phyloP scores from a whole-genome alignment of 2,329 filamentous ascomycete genomes.

The Neofusicoccum kwambonambiense region DNA sequence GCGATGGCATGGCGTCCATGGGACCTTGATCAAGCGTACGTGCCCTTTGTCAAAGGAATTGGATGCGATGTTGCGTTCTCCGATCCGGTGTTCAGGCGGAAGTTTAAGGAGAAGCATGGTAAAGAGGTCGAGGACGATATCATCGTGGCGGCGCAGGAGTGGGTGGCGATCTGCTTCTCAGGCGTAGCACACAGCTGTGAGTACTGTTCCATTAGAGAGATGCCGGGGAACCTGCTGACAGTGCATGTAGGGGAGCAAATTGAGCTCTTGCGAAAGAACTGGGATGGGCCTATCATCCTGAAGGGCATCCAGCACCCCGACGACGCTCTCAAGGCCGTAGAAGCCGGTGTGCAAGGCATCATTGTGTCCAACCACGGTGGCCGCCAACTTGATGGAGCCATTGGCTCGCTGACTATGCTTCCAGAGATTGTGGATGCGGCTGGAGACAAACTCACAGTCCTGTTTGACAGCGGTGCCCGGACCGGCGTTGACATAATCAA shows the following conservation, averaged over 20 bases:
- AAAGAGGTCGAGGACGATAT: slow-evolving; percentile 44
- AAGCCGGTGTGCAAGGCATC: slow-evolving; percentile 50
- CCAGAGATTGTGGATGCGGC: slow-evolving; percentile 57
- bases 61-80: slow-evolving; percentile 64
- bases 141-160: slow-evolving; percentile 24
- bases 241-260: slow-evolving; percentile 55
- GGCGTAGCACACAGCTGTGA: slow-evolving; percentile 45
- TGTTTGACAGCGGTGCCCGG: slow-evolving; percentile 54
- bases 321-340: slow-evolving; percentile 47
- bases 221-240: not conserved
- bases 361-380: slow-evolving; percentile 56
- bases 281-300: slow-evolving; percentile 63
- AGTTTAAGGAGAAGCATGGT: slow-evolving; percentile 50
- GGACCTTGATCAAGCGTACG: slow-evolving; percentile 60
- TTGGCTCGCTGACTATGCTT: slow-evolving; percentile 53
- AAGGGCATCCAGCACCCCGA: slow-evolving; percentile 58
- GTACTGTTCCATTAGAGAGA: not conserved
- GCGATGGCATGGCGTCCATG: slow-evolving; percentile 64
- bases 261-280: slow-evolving; percentile 56
- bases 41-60: slow-evolving; percentile 34
- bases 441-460: slow-evolving; percentile 32
- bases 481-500: slow-evolving; percentile 53
- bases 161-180: slow-evolving; percentile 34
- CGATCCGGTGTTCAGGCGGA: slow-evolving; percentile 63
- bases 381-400: slow-evolving; percentile 52